Conservation (phyloP, 1,284 basidiomycete species). For the Wallemia hederae region DNA sequence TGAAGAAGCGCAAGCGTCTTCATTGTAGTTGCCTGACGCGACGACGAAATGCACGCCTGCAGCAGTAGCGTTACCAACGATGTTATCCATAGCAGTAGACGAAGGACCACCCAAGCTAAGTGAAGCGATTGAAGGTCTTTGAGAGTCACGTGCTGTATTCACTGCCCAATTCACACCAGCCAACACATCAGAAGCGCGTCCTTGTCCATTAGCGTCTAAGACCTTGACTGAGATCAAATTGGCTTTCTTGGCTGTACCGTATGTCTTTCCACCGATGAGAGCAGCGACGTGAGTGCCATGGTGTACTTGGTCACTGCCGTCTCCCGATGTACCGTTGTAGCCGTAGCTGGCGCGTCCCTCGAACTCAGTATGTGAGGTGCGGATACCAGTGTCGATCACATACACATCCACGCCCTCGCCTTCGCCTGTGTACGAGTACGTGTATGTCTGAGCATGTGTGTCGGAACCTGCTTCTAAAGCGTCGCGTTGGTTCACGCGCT, state of each 20-base stretch:
- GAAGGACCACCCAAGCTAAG: neutral
- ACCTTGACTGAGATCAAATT: neutral
- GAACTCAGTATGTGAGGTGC: neutral
- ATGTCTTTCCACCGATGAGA: neutral
- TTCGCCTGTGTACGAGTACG: neutral
- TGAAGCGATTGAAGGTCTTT: neutral
- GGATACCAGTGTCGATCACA: neutral
- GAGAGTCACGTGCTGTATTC: neutral
- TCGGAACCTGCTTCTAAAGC: neutral
- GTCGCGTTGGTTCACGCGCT: neutral
- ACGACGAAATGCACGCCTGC: neutral
- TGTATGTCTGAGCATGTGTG: neutral
- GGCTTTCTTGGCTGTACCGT: neutral
- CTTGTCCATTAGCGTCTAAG: neutral
- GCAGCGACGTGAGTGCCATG: neutral
- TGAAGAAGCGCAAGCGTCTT: neutral
- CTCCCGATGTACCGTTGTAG: constrained; percentile 1
- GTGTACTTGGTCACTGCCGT: neutral
- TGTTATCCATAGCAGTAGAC: neutral
- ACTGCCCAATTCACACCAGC: neutral
- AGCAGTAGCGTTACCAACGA: neutral
- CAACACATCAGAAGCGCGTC: neutral
- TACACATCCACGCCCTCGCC: neutral
- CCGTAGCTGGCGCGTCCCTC: constrained; percentile 1
- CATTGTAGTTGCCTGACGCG: neutral